A percentile compares a stretch with the other conserved stretches of the same genome.
These are phyloP conservation scores for Candida germanica DNA, from an alignment of 805 yeast genomes.

Conservation along the genomic window DNA sequence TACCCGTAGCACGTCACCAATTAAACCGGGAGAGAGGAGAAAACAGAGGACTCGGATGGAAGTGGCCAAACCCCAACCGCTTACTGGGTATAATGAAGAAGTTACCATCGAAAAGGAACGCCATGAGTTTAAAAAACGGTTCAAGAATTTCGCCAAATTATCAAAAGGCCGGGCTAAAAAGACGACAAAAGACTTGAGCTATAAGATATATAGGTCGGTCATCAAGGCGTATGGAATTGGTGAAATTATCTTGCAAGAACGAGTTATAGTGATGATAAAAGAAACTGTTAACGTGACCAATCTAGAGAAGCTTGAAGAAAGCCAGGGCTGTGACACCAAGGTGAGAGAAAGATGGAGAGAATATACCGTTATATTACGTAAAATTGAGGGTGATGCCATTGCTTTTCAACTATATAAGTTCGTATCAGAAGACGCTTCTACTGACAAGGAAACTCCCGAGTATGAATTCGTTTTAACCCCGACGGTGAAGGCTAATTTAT, in stretches of 20 bases:
- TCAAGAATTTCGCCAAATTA: slow-evolving; percentile 22
- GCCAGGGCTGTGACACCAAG: slow-evolving; percentile 50
- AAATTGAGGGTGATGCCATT: slow-evolving; percentile 49
- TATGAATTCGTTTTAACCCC: slow-evolving; percentile 15
- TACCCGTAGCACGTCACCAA: too few relatives aligned
- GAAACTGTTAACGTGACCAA: slow-evolving; percentile 14
- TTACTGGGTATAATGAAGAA: slow-evolving; percentile 12
- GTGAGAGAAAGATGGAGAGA: slow-evolving; percentile 78
- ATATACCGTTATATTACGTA: slow-evolving; percentile 66
- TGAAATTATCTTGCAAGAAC: slow-evolving; percentile 62
- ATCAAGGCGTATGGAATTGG: slow-evolving; percentile 46
- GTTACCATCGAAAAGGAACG: slow-evolving; percentile 11
- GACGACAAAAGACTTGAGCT: slow-evolving; percentile 17
- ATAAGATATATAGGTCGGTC: slow-evolving; percentile 18
- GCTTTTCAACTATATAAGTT: slow-evolving; percentile 60
- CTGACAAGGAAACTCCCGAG: slow-evolving; percentile 19
- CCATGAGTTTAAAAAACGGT: slow-evolving; percentile 13
- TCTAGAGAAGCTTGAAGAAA: slow-evolving; percentile 39
- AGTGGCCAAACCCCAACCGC: slow-evolving; percentile 23
- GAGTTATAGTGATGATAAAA: slow-evolving; percentile 65
- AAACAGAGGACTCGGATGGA: too few relatives aligned
- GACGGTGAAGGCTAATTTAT: slow-evolving; percentile 44
- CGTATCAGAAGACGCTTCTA: slow-evolving; percentile 14
- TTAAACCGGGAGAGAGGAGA: too few relatives aligned
- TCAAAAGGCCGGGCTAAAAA: slow-evolving; percentile 22